Evolutionary conservation across 2,329 filamentous ascomycete genomes (phyloP).

Genomic region (Ceratocystis huliohia): DNA sequence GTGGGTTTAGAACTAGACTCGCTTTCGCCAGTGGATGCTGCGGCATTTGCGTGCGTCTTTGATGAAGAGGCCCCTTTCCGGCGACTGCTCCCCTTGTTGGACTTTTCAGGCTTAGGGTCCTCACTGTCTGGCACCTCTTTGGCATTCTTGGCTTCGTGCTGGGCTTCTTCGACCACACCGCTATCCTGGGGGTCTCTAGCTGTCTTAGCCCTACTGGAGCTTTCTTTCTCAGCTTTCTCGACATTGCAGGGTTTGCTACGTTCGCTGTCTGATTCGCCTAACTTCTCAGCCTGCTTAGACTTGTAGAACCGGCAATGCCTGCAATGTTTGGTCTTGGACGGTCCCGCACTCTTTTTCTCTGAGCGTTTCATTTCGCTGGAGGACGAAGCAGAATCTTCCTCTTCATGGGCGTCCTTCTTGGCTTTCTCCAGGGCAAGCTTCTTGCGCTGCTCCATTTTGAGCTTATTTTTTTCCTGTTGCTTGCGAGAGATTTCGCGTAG

Average conservation of each 20-base stretch:
- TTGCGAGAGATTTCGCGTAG: slow-evolving; percentile 33
- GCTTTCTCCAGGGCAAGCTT: slow-evolving; percentile 23
- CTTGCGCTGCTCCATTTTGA: slow-evolving; percentile 27
- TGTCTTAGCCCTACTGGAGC: slow-evolving; percentile 18
- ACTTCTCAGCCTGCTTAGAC: slow-evolving; percentile 12
- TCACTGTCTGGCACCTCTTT: background rate
- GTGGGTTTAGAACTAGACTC: background rate
- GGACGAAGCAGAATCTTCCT: slow-evolving; percentile 20
- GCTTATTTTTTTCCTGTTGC: slow-evolving; percentile 31
- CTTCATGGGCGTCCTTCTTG: slow-evolving; percentile 24
- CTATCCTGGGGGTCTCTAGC: slow-evolving; percentile 19
- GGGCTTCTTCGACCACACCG: slow-evolving; percentile 8
- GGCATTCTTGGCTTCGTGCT: slow-evolving; percentile 16
- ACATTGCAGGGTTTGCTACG: background rate
- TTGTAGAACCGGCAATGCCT: background rate
- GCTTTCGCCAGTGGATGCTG: background rate
- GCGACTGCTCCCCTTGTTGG: background rate
- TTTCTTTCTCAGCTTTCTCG: slow-evolving; percentile 16
- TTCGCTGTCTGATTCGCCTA: slow-evolving; percentile 9
- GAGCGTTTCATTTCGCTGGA: slow-evolving; percentile 23
- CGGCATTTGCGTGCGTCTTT: background rate
- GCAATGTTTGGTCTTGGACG: slow-evolving; percentile 8
- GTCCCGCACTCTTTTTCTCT: slow-evolving; percentile 10
- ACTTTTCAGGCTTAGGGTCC: slow-evolving; percentile 14
- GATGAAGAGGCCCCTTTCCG: background rate